Evolutionary conservation across 176 grass and related monocot genomes (phyloP).

Genomic region (Alloteropsis semialata): DNA sequence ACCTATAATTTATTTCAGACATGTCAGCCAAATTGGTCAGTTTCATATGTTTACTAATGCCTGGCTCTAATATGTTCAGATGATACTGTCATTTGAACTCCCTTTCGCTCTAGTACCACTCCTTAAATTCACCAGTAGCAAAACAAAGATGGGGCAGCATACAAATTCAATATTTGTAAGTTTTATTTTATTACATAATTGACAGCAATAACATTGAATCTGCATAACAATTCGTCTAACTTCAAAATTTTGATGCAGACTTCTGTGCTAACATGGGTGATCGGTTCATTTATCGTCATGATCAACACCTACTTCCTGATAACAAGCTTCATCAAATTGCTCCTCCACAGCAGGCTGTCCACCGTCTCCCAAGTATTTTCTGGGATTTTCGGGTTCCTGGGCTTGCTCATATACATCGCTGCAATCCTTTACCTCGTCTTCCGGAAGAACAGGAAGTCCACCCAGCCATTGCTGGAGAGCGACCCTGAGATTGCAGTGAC

Average conservation of each 20-base stretch:
- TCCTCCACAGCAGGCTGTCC: conserved; percentile 57
- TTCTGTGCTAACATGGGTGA: conserved; percentile 70
- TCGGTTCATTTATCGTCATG: conserved; percentile 62
- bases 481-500: conserved; percentile 31
- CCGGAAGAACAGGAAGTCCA: conserved; percentile 71
- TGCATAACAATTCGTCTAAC: neutral
- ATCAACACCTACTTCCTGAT: conserved; percentile 85
- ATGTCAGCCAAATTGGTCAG: neutral
- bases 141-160: conserved; percentile 87
- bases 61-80: conserved; percentile 47
- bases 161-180: conserved; percentile 73
- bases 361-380: conserved; percentile 63
- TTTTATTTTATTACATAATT: neutral
- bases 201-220: neutral
- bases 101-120: conserved; percentile 93
- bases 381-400: conserved; percentile 80
- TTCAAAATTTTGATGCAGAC: conserved; percentile 47
- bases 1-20: neutral
- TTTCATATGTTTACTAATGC: neutral
- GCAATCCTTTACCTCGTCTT: conserved; percentile 80
- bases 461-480: conserved; percentile 48
- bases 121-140: conserved; percentile 93
- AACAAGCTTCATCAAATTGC: conserved; percentile 63
- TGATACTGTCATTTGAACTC: conserved; percentile 97
- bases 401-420: conserved; percentile 67